phyloP scores from a whole-genome alignment of 164 flowering plant species.

The Paratinospora sagittata region DNA sequence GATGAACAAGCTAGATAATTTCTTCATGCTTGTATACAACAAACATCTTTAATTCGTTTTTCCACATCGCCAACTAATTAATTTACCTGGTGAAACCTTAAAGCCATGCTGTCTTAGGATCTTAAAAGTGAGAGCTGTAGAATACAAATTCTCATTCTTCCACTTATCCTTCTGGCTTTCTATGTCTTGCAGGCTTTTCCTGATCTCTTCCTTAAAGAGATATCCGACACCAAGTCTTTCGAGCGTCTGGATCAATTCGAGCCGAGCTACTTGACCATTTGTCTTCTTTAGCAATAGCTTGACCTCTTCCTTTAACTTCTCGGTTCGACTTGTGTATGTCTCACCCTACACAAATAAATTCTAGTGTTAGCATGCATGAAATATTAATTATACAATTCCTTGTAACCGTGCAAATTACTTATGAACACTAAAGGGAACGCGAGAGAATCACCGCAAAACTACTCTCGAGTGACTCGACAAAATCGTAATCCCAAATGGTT shows the following conservation, averaged over 20 bases:
- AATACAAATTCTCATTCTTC: constrained; percentile 12
- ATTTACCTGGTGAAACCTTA: constrained; percentile 18
- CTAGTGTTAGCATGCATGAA: neutral
- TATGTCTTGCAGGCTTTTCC: neutral
- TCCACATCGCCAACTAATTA: too few species aligned
- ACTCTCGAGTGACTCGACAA: constrained; percentile 16
- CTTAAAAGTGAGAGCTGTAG: constrained; percentile 20
- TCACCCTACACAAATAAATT: constrained; percentile 7
- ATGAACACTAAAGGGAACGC: neutral
- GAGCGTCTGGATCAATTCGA: constrained; percentile 23
- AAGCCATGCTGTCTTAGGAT: constrained; percentile 24
- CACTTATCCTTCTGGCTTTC: neutral
- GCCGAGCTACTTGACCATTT: constrained; percentile 8
- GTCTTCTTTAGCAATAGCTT: constrained; percentile 8
- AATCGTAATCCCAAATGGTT: constrained; percentile 23
- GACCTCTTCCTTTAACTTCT: constrained; percentile 14
- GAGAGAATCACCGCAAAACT: constrained; percentile 6
- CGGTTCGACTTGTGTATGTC: constrained; percentile 1
- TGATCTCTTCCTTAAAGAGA: constrained; percentile 22
- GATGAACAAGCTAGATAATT: too few species aligned
- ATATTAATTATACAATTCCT: too few species aligned
- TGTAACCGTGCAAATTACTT: neutral
- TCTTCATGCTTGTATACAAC: too few species aligned
- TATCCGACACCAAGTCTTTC: constrained; percentile 24
- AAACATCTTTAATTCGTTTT: too few species aligned